These are phyloP conservation scores for Drosera capensis DNA, from an alignment of 148 eudicot genomes.

Conservation along the genomic window DNA sequence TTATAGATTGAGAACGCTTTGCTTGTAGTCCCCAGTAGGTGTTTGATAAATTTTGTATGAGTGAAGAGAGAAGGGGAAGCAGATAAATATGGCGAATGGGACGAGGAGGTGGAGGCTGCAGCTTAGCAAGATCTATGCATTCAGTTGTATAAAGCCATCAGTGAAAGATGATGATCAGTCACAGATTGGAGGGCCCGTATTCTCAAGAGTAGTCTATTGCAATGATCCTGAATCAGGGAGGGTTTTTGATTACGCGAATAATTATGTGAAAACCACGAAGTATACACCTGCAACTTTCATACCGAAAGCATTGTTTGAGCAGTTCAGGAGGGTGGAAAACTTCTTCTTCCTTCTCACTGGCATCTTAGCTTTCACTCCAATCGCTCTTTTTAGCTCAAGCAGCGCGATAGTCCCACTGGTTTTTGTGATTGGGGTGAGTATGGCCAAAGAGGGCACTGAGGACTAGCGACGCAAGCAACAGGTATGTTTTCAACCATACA, in stretches of 20 bases:
- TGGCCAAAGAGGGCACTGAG: constrained; percentile 83
- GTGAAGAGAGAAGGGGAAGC: not conserved
- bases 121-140: constrained; percentile 77
- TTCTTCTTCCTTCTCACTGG: constrained; percentile 80
- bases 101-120: constrained; percentile 36
- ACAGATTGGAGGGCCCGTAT: constrained; percentile 84
- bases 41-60: not conserved
- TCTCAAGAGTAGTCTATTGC: constrained; percentile 63
- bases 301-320: constrained; percentile 92
- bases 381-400: constrained; percentile 68
- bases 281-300: constrained; percentile 66
- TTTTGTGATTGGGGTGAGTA: constrained; percentile 69
- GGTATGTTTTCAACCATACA: constrained; percentile 28
- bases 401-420: constrained; percentile 66
- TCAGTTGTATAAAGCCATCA: constrained; percentile 43
- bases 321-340: constrained; percentile 94
- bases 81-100: constrained; percentile 23
- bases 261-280: constrained; percentile 80
- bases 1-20: too few relatives aligned
- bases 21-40: not conserved
- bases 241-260: constrained; percentile 27
- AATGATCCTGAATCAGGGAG: constrained; percentile 48
- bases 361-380: constrained; percentile 47
- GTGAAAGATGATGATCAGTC: constrained; percentile 42
- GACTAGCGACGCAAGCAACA: constrained; percentile 73